Evolutionary conservation across 192 early-diverging fungal species (phyloP).

Genomic region (Pilobolus umbonatus): DNA sequence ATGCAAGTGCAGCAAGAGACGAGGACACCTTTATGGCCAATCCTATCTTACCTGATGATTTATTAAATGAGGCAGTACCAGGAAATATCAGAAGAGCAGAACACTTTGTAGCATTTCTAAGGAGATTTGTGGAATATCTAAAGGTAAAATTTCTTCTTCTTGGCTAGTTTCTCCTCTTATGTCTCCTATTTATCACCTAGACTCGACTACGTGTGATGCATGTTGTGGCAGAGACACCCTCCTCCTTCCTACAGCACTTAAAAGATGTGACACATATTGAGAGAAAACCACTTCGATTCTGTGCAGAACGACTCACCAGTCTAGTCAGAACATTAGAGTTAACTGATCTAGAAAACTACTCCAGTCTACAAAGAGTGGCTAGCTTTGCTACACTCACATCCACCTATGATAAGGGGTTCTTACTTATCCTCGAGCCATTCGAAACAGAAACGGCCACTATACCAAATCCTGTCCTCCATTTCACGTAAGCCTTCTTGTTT

Average conservation of each 20-base stretch:
- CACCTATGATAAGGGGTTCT: slow-evolving; percentile 93
- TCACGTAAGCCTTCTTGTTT: slow-evolving; percentile 47
- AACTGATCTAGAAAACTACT: slow-evolving; percentile 84
- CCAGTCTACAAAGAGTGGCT: slow-evolving; percentile 80
- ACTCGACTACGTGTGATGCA: slow-evolving; percentile 95
- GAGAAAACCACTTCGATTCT: slow-evolving; percentile 91
- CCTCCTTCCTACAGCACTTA: slow-evolving; percentile 89
- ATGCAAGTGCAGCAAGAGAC: slow-evolving; percentile 66
- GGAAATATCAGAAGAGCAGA: slow-evolving; percentile 97
- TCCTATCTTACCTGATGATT: slow-evolving; percentile 91
- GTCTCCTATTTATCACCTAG: too few species aligned
- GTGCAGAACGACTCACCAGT: slow-evolving; percentile 85
- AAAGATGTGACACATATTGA: slow-evolving; percentile 96
- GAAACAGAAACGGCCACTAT: slow-evolving; percentile 89
- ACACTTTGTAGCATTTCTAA: slow-evolving; percentile 96
- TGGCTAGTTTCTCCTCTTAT: too few species aligned
- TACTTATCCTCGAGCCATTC: slow-evolving; percentile 94
- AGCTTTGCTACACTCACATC: slow-evolving; percentile 92
- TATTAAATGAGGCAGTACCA: slow-evolving; percentile 89
- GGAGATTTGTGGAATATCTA: slow-evolving; percentile 96
- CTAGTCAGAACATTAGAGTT: slow-evolving; percentile 91
- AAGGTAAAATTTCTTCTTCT: slow-evolving; percentile 62
- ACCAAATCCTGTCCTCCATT: slow-evolving; percentile 92
- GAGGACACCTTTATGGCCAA: slow-evolving; percentile 89
- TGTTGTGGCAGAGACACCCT: slow-evolving; percentile 93